Base-by-base conservation (phyloP, 495 filamentous ascomycete genomes). In the Pyrenopolyporus hunteri region DNA sequence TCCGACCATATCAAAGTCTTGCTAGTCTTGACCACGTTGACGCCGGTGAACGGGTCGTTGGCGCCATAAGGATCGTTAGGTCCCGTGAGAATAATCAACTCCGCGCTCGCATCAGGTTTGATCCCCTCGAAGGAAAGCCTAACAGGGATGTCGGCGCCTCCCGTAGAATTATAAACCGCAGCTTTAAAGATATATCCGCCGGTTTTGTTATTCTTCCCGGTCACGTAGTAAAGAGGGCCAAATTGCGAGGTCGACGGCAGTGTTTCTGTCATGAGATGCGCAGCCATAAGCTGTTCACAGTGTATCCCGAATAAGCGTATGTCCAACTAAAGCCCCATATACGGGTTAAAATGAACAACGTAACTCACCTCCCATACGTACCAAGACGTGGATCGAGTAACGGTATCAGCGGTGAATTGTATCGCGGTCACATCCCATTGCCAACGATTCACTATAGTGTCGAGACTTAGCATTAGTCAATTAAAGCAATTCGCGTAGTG, bases 131-230 rank as follows among this genome's bases (percentile, higher is more conserved):
- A 89, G 3, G 68, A 68, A 11, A 89, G 56, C 3, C 72, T 73
- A 11, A 89, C 75, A 0, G 80, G 71, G 17, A 81, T 72, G 2
- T 72, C 64, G 3, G 58, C 73, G 3, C 53, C 52, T 10, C 58
- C 67, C 13, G 86, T 84, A 48, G 78, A 76, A 73, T 90, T 89
- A 73, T 89, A 90, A 0, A 87, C 81, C 25, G 85, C 86, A 8
- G 78, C 78, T 64, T 90, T 90, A 71, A 87, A 82, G 46, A 78
- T 68, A 33, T 79, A 71, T 13, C 72, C 70, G 11, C 72, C 70
- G 3, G 68, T 70, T 3, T 64, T 60, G 5, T 73, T 56, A 40
- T 72, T 68, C 28, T 32, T 61, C 11, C 76, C 76, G 2, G 84
- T 84, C 2, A 84, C 85, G 68, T 81, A 88, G 71, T 83, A 90